Conservation (phyloP, 169 alveolate species). For the Besnoitia besnoiti region DNA sequence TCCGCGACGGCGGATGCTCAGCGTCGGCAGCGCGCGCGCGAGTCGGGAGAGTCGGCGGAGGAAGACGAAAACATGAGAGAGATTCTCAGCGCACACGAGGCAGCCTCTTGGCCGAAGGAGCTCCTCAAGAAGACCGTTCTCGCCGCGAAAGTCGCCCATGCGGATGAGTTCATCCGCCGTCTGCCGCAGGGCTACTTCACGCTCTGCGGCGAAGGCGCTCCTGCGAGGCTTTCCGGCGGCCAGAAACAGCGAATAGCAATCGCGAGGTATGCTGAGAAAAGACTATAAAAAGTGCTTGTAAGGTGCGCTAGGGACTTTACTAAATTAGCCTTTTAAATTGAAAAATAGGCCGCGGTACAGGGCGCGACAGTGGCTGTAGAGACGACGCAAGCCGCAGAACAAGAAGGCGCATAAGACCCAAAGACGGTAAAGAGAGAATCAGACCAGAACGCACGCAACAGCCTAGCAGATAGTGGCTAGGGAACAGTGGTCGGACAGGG, state of each 20-base stretch:
- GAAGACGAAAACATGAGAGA: neutral
- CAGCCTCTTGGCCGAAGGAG: constrained; percentile 27
- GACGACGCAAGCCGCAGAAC: too few species aligned
- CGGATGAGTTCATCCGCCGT: constrained; percentile 82
- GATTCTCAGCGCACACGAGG: constrained; percentile 36
- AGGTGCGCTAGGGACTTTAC: neutral
- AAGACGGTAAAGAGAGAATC: too few species aligned
- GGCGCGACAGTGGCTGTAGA: too few species aligned
- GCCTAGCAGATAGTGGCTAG: too few species aligned
- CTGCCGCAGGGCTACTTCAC: constrained; percentile 79
- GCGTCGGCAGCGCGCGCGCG: neutral
- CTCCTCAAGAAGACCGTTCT: constrained; percentile 79
- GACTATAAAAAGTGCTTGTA: neutral
- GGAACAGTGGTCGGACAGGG: too few species aligned
- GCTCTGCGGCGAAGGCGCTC: constrained; percentile 78
- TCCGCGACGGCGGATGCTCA: neutral
- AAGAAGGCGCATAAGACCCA: too few species aligned
- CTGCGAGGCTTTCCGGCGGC: constrained; percentile 80
- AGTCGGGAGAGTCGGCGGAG: neutral
- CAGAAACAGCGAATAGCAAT: constrained; percentile 85
- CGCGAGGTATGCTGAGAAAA: constrained; percentile 76
- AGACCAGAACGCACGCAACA: too few species aligned
- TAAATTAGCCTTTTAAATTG: too few species aligned
- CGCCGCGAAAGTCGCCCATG: constrained; percentile 83
- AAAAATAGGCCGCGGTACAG: too few species aligned